Conservation (phyloP, 208 protist species). For the Leishmania mexicana region DNA sequence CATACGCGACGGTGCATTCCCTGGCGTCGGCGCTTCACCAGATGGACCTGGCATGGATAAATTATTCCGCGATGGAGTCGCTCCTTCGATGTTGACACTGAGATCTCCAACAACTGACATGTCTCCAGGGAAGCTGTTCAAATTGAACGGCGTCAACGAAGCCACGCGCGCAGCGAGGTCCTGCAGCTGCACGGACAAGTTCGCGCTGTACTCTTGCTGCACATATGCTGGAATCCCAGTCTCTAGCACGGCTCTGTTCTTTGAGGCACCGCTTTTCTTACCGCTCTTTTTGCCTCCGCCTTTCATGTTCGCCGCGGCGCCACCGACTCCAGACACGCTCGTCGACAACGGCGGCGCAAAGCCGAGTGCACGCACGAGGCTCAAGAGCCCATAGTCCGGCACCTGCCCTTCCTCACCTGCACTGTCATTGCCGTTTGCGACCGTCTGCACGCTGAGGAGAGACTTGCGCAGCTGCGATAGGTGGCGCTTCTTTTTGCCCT, state of each 20-base stretch:
- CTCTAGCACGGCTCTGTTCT: not conserved
- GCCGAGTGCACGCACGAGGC: conserved; percentile 25
- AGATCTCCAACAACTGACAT: not conserved
- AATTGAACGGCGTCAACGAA: not conserved
- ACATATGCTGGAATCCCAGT: not conserved
- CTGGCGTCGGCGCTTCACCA: not conserved
- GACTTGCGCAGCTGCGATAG: not conserved
- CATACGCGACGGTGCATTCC: not conserved
- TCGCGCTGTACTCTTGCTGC: conserved; percentile 19
- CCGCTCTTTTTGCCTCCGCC: conserved; percentile 1
- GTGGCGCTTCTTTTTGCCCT: not conserved
- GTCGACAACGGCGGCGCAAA: conserved; percentile 13
- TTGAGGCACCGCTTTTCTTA: conserved; percentile 9
- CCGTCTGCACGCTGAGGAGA: not conserved
- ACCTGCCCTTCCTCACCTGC: not conserved
- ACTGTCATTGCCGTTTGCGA: not conserved
- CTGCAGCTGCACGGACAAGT: conserved; percentile 20
- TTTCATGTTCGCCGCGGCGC: conserved; percentile 1
- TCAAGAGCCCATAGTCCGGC: conserved; percentile 29
- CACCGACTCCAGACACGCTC: not conserved
- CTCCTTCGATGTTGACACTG: not conserved
- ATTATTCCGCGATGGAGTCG: not conserved
- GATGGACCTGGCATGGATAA: not conserved
- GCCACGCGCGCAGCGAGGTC: conserved; percentile 13
- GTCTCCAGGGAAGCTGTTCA: not conserved